Percentiles rank a stretch among this genome's conserved stretches.
These are phyloP conservation scores for Aquanectria penicillioides DNA, from an alignment of 2,329 filamentous ascomycete species.

Conservation along the genomic window DNA sequence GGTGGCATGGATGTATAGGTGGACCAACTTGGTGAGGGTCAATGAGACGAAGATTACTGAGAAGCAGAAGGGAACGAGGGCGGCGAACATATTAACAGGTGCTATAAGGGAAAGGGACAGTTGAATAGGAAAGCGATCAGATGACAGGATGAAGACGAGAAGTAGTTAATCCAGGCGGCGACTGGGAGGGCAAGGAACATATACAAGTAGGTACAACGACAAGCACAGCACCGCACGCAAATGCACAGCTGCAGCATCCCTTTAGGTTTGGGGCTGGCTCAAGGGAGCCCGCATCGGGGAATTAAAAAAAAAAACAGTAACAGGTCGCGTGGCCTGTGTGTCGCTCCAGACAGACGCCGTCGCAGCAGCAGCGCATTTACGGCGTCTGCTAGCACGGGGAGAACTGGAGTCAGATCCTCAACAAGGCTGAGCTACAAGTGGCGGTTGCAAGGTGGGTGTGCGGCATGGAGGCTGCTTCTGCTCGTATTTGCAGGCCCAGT, in stretches of 20 bases:
- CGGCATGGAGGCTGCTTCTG: no score
- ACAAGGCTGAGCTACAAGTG: no score
- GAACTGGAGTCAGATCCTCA: no score
- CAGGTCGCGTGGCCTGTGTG: conserved; percentile 34
- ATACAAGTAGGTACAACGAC: not conserved
- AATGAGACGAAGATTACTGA: conserved; percentile 43
- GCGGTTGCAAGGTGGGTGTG: no score
- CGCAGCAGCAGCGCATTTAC: not conserved
- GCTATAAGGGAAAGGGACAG: conserved; percentile 1
- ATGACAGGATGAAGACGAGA: conserved; percentile 5
- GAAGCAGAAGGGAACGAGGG: conserved; percentile 43
- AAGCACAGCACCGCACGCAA: not conserved
- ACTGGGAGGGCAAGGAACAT: not conserved
- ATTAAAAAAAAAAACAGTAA: conserved; percentile 32
- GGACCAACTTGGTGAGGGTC: conserved; percentile 42
- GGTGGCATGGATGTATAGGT: conserved; percentile 41
- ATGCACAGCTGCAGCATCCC: not conserved
- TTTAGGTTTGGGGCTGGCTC: not conserved
- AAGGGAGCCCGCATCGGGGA: not conserved
- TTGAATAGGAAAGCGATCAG: conserved; percentile 3
- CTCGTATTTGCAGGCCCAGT: no score
- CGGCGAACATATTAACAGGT: conserved; percentile 32
- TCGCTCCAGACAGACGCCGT: not conserved
- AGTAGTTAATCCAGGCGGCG: not conserved
- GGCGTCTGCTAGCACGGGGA: no score